Percentiles rank a stretch among this genome's conserved stretches.
These are phyloP conservation scores for Alloascoidea hylecoeti DNA, from an alignment of 805 yeast species.

Conservation along the genomic window DNA sequence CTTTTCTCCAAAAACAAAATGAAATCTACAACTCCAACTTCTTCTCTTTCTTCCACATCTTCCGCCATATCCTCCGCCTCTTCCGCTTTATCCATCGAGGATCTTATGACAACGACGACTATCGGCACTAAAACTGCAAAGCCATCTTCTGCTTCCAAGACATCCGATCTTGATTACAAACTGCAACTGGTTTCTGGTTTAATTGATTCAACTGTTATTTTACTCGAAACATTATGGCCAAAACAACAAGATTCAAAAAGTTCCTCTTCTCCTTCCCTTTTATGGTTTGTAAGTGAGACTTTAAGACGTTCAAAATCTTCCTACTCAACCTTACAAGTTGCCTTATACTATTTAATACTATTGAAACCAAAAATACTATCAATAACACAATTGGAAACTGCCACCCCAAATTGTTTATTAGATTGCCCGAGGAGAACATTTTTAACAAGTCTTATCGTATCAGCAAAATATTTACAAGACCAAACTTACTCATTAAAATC, in stretches of 20 bases:
- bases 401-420: conserved; percentile 5
- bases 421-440: conserved; percentile 33
- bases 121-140: too few species aligned
- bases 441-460: conserved; percentile 51
- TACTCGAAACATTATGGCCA: background rate
- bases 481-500: conserved; percentile 51
- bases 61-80: conserved; percentile 1
- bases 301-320: conserved; percentile 39
- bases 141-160: too few species aligned
- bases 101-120: too few species aligned
- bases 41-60: too few species aligned
- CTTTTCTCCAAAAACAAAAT: too few species aligned
- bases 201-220: background rate
- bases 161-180: too few species aligned
- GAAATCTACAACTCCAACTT: too few species aligned
- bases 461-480: conserved; percentile 65
- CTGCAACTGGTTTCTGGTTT: background rate
- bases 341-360: conserved; percentile 49
- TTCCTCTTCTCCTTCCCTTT: background rate
- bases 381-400: too few species aligned
- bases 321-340: conserved; percentile 46
- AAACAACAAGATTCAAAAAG: background rate
- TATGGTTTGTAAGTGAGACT: conserved; percentile 21
- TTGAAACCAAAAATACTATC: conserved; percentile 16
- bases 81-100: background rate